A percentile compares a stretch with the other conserved stretches of the same genome.
These are phyloP conservation scores for Paraphaeosphaeria minitans DNA, from an alignment of 2,329 filamentous ascomycete genomes.

Conservation along the genomic window DNA sequence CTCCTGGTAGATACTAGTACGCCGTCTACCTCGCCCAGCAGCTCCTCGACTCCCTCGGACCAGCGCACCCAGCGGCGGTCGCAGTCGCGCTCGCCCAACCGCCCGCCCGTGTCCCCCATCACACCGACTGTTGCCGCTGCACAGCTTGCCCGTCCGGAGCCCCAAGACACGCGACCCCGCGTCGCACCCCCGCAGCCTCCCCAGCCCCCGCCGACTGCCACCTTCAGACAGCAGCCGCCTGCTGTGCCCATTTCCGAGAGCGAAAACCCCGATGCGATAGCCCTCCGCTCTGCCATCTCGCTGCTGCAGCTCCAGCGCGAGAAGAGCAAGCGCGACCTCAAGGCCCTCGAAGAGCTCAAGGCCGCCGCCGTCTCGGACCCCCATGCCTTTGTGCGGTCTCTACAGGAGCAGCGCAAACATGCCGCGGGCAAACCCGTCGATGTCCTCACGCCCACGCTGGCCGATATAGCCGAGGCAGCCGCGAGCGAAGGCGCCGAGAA, in stretches of 20 bases:
- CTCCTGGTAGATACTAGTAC: slow-evolving; percentile 40
- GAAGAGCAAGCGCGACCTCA: slow-evolving; percentile 77
- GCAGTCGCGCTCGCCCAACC: slow-evolving; percentile 39
- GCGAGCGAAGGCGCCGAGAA: slow-evolving; percentile 32
- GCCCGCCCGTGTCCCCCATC: slow-evolving; percentile 48
- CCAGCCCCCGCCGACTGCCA: slow-evolving; percentile 35
- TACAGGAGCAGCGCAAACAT: slow-evolving; percentile 63
- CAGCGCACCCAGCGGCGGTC: slow-evolving; percentile 31
- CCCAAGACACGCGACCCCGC: slow-evolving; percentile 31
- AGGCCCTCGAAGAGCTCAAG: slow-evolving; percentile 71
- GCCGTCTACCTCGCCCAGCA: slow-evolving; percentile 30
- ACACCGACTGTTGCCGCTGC: slow-evolving; percentile 45
- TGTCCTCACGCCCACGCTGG: slow-evolving; percentile 46
- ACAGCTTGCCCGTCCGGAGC: slow-evolving; percentile 40
- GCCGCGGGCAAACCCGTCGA: slow-evolving; percentile 35
- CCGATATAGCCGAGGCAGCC: slow-evolving; percentile 43
- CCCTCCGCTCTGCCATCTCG: slow-evolving; percentile 81
- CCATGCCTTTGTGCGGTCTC: slow-evolving; percentile 70
- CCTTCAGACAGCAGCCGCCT: slow-evolving; percentile 51
- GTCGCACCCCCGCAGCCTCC: slow-evolving; percentile 36
- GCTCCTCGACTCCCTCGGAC: slow-evolving; percentile 27
- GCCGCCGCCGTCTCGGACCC: slow-evolving; percentile 73
- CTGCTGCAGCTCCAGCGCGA: slow-evolving; percentile 85
- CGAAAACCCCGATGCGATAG: slow-evolving; percentile 83
- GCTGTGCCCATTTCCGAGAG: slow-evolving; percentile 54